Base-by-base conservation (phyloP, 1,284 basidiomycete genomes). In the Leccinum brunneo-olivaceum region DNA sequence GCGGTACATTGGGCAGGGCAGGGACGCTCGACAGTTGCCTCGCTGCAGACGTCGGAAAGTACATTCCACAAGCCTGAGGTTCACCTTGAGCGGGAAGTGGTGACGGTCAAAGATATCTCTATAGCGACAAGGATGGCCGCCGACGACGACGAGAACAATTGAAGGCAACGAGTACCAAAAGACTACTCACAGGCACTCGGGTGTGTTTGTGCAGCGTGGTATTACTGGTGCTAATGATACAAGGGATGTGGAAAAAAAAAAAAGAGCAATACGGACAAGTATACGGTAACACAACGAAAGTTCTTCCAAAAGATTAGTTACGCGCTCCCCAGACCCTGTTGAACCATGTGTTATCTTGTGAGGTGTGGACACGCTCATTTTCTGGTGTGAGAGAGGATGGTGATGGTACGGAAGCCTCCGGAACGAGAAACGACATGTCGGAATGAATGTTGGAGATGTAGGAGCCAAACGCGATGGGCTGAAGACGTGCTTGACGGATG, bases 1-100 rank as follows among this genome's bases (percentile, higher is more conserved):
- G 67, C 11, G 72, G 68, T 41, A 77, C 64, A 50, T 84, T 74
- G 16, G 84, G 83, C 35, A 88, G 65, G 23, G 76, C 71, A 36
- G 85, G 82, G 23, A 73, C 70, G 16, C 77, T 77, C 18, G 81
- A 80, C 35, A 89, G 70, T 56, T 79, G 83, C 54, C 76, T 71
- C 20, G 86, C 83, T 41, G 84, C 77, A 25, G 81, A 79, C 16
- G 84, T 89, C 45, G 86, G 86, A 63, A 90, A 90, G 67, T 90
- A 90, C 86, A 90, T 90, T 45, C 38, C 20, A 15, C 39, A 15
- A 40, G 18, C 24, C 28, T n/a, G 36, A 29, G 24, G 9, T 30
- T 16, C 16, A 19, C 19, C 30, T 24, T 20, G 14, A 42, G 15
- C 19, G 33, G 20, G 33, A 34, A 12, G 6, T 24, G 21, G 25